These are phyloP conservation scores for Telopea speciosissima DNA, from an alignment of 177 flowering plant genomes.

Conservation along the genomic window DNA sequence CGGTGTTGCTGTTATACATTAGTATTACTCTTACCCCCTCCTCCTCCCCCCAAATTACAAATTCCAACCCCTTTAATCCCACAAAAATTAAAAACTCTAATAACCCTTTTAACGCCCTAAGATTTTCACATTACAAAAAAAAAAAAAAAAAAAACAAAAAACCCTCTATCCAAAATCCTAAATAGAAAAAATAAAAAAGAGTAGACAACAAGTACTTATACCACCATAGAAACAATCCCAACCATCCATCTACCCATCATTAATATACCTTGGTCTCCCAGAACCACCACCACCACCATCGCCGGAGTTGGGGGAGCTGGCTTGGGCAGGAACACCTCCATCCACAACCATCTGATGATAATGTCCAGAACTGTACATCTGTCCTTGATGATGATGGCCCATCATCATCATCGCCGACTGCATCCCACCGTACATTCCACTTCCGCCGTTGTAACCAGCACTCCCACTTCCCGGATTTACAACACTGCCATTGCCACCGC, in stretches of 20 bases:
- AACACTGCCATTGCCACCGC: constrained; percentile 8
- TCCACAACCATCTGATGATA: constrained; percentile 21
- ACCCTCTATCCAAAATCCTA: too few relatives aligned
- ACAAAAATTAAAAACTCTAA: neutral
- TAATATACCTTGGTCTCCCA: constrained; percentile 7
- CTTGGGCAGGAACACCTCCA: neutral
- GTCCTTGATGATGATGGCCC: constrained; percentile 10
- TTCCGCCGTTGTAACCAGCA: constrained; percentile 9
- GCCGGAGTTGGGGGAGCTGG: neutral
- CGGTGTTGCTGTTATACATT: neutral
- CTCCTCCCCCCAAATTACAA: neutral
- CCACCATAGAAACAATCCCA: neutral
- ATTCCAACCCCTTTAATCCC: neutral
- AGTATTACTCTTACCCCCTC: neutral
- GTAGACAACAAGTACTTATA: neutral
- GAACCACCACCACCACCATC: constrained; percentile 3
- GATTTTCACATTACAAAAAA: too few relatives aligned
- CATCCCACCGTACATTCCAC: constrained; percentile 6
- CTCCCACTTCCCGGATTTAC: constrained; percentile 8
- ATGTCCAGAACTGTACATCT: constrained; percentile 17
- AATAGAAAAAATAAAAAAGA: too few relatives aligned
- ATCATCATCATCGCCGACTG: constrained; percentile 11
- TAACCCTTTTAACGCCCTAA: too few relatives aligned
- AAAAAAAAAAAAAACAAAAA: too few relatives aligned
- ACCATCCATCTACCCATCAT: neutral